A percentile compares a stretch with the other conserved stretches of the same genome.
phyloP scores from a whole-genome alignment of 169 alveolate genomes.

The Condylostoma magnum region DNA sequence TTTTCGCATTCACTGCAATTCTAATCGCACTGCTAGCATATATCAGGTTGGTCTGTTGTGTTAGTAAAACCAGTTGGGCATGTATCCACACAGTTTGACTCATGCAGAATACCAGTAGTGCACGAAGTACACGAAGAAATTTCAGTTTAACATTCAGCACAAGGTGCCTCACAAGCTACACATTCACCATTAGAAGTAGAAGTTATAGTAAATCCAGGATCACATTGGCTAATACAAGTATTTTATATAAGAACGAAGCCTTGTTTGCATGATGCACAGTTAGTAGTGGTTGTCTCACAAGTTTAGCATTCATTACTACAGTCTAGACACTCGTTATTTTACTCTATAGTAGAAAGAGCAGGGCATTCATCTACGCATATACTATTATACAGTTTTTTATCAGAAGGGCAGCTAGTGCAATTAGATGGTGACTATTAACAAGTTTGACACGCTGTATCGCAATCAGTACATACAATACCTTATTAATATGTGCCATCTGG shows the following conservation, averaged over 20 bases:
- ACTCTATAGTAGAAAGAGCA: no score
- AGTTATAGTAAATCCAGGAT: background rate
- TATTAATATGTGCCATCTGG: slow-evolving; percentile 8
- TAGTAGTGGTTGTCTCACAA: background rate
- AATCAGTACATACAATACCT: background rate
- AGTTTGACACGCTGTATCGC: background rate
- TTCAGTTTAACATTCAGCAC: background rate
- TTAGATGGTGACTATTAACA: background rate
- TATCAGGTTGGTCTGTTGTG: no score
- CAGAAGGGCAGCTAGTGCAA: background rate
- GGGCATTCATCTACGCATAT: no score
- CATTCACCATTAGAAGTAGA: background rate
- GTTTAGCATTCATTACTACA: background rate
- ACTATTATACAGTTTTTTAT: background rate
- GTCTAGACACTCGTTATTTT: background rate
- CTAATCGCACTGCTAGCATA: no score
- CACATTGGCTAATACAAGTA: background rate
- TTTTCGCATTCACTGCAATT: background rate
- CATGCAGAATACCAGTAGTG: background rate
- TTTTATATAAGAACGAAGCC: background rate
- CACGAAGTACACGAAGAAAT: background rate
- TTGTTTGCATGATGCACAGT: background rate
- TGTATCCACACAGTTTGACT: background rate
- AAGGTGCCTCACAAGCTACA: background rate
- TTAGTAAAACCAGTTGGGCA: slow-evolving; percentile 19